Conservation (phyloP, 345 rosid species). For the Sisymbrium altissimum region DNA sequence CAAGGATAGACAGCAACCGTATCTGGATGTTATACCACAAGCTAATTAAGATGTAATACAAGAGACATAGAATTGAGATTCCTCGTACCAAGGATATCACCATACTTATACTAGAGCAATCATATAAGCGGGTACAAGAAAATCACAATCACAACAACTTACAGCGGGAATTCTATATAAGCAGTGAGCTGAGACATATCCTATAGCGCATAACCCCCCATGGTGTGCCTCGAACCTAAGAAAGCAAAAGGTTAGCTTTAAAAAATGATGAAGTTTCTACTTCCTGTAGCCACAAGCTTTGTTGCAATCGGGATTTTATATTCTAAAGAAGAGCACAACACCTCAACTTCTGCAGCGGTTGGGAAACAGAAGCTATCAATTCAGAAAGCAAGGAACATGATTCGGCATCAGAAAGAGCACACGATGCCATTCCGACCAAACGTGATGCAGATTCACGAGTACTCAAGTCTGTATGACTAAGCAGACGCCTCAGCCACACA, state of each 20-base stretch:
- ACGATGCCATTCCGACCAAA: slow-evolving; percentile 87
- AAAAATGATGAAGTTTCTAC: neutral
- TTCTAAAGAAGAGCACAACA: slow-evolving; percentile 23
- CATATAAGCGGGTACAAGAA: neutral
- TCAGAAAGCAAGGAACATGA: slow-evolving; percentile 60
- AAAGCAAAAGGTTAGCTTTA: slow-evolving; percentile 21
- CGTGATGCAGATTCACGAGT: slow-evolving; percentile 92
- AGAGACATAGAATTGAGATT: neutral
- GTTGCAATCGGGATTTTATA: neutral
- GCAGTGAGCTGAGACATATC: slow-evolving; percentile 77
- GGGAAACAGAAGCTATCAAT: slow-evolving; percentile 49
- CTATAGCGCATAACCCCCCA: slow-evolving; percentile 76
- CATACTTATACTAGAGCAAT: neutral
- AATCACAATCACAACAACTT: slow-evolving; percentile 33
- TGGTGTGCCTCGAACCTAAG: slow-evolving; percentile 79
- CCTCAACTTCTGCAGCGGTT: slow-evolving; percentile 56
- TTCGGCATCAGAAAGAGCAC: slow-evolving; percentile 56
- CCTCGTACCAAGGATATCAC: neutral
- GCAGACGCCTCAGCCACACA: slow-evolving; percentile 78
- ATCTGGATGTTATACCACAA: neutral
- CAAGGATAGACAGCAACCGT: neutral
- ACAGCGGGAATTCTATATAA: slow-evolving; percentile 53
- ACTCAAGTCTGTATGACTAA: slow-evolving; percentile 73
- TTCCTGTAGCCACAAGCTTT: slow-evolving; percentile 7
- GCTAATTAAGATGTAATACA: slow-evolving; percentile 18